Evolutionary conservation across 768 basidiomycete species (phyloP).

Genomic region (Antrodiella citrinella): DNA sequence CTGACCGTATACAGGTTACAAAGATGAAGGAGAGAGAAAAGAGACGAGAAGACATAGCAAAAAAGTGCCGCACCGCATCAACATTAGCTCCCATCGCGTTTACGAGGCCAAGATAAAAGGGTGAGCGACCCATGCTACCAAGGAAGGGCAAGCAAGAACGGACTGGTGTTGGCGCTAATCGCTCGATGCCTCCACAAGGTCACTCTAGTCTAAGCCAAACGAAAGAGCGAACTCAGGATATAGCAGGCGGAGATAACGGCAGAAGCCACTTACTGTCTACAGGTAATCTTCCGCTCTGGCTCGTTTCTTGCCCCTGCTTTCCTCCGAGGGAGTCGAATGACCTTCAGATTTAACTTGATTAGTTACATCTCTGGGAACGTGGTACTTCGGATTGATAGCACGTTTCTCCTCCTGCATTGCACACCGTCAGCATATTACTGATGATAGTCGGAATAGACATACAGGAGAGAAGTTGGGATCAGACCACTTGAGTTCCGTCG

Average conservation of each 20-base stretch:
- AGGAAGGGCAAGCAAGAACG: slow-evolving; percentile 8
- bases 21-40: not conserved
- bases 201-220: not conserved
- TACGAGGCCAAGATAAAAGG: not conserved
- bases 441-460: slow-evolving; percentile 21
- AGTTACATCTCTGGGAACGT: slow-evolving; percentile 36
- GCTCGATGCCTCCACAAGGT: not conserved
- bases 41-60: not conserved
- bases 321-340: slow-evolving; percentile 32
- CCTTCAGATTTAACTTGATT: slow-evolving; percentile 23
- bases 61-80: slow-evolving; percentile 8
- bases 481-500: slow-evolving; percentile 61
- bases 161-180: slow-evolving; percentile 13
- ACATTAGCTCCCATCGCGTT: not conserved
- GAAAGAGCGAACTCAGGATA: not conserved
- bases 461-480: slow-evolving; percentile 80
- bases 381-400: slow-evolving; percentile 56
- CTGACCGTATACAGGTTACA: slow-evolving; percentile 1
- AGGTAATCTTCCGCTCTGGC: slow-evolving; percentile 84
- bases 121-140: slow-evolving; percentile 5
- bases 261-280: slow-evolving; percentile 20
- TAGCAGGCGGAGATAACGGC: not conserved
- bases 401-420: slow-evolving; percentile 68
- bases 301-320: slow-evolving; percentile 73
- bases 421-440: not conserved